Base-by-base conservation (phyloP, 2,329 filamentous ascomycete genomes). In the Monilinia fructicola region DNA sequence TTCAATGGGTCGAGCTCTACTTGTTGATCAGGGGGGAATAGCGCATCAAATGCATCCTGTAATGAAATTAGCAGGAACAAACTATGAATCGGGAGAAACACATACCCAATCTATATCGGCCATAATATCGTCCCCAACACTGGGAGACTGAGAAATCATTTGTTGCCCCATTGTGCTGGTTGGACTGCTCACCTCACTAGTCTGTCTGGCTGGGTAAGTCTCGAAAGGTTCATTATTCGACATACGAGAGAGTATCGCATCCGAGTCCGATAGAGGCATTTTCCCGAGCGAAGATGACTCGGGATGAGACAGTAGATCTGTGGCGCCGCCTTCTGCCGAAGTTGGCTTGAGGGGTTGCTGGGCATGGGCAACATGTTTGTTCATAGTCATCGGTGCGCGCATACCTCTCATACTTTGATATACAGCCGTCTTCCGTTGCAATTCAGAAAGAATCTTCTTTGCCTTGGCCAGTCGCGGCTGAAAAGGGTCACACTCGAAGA, bases 101-200 rank as follows among this genome's bases (percentile, higher is more conserved):
- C 77, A 89, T 87, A 58, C 63, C 87, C 87, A 90, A 71, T 90
- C 87, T 69, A 90, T 85, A 66, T 85, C 84, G 52, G 86, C 77
- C 76, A 82, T 80, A 48, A 79, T 71, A 69, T 77, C 77, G 68
- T 72, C 76, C 28, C 46, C 31, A 3, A 50, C 21, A 35, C 23
- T 55, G 44, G 28, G 7, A 50, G 52, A 31, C 35, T 35, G 52
- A 40, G 59, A 31, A 12, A 44, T 35, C 26, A 26, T n/a, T 53
- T 50, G 64, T 50, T 35, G 52, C 31, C 23, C 48, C 38, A 54
- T 62, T 28, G 48, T 31, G 46, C 38, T 50, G 9, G 46, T 14
- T n/a, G 31, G 46, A 40, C 50, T 62, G 28, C 26, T 54, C n/a
- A n/a, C 23, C 21, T 38, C 55, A 48, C 55, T 46, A 10, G 11